phyloP scores from a whole-genome alignment of 164 flowering plant species.

The Umbellularia californica region DNA sequence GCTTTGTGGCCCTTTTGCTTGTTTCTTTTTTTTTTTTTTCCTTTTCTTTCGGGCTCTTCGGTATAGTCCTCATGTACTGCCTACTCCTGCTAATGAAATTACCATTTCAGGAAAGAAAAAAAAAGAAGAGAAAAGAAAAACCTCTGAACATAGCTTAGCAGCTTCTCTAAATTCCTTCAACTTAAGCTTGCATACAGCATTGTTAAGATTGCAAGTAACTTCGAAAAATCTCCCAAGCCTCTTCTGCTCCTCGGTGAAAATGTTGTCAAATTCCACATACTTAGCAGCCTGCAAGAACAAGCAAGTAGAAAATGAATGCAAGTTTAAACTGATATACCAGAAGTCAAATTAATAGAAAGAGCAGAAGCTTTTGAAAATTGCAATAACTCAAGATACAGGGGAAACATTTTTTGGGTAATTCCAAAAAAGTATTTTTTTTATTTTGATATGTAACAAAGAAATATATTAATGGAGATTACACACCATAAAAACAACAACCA shows the following conservation, averaged over 20 bases:
- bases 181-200: slow-evolving; percentile 34
- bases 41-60: too few species aligned
- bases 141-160: slow-evolving; percentile 24
- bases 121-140: background rate
- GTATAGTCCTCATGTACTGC: background rate
- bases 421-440: too few species aligned
- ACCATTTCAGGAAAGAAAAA: background rate
- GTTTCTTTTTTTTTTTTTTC: too few species aligned
- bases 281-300: slow-evolving; percentile 23
- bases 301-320: background rate
- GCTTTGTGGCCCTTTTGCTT: too few species aligned
- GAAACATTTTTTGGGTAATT: too few species aligned
- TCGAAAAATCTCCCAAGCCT: slow-evolving; percentile 21
- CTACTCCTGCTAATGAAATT: background rate
- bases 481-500: too few species aligned
- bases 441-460: too few species aligned
- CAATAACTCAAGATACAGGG: too few species aligned
- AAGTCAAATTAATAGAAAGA: too few species aligned
- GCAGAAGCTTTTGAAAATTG: too few species aligned
- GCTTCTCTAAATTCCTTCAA: slow-evolving; percentile 29
- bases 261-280: slow-evolving; percentile 25
- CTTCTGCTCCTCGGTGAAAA: slow-evolving; percentile 26
- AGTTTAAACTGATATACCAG: background rate
- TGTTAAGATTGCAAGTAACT: slow-evolving; percentile 29
- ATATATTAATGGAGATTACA: too few species aligned